Base-by-base conservation (phyloP, 148 eudicot species). In the Persicaria tinctoria region DNA sequence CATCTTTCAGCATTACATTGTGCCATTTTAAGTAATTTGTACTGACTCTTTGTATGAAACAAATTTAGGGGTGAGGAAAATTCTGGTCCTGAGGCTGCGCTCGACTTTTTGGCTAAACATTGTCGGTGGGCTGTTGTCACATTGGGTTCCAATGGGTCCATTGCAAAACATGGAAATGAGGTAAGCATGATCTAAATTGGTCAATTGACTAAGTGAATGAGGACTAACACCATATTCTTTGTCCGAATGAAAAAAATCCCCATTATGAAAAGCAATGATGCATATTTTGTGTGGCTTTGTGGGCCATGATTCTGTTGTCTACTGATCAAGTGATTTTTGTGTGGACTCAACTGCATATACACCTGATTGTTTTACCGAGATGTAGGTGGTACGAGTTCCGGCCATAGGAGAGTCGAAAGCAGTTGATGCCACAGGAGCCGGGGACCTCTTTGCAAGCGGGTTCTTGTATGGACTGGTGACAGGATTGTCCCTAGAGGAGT, bases 51-150 rank as follows among this genome's bases (percentile, higher is more conserved):
- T 23, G 4, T 8, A 13, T 41, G 18, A 66, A 44, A 4, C 48
- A 66, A 66, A 41, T 79, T 74, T 73, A 89, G 93, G 87, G 97
- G 83, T 41, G 93, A 89, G 78, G 76, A 81, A 75, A 82, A 81
- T 71, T 76, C 83, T 73, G 82, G 80, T 78, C 91, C 89, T 46
- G 97, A 96, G 76, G 89, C 85, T 27, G 97, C 97, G 74, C 97
- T 96, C 59, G 88, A 89, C 44, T 90, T 86, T 79, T 81, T 96
- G 77, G 88, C 89, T 60, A 88, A 85, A 55, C 83, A 88, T 79
- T 96, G 99, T 80, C 75, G 81, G 76, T 96, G 99, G 99, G 94
- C 97, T 46, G 97, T 96, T 46, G 99, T 96, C 32, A 96, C 99
- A 8, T 84, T 96, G 38, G 97, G 92, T 74, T 75, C 90, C 18